These are phyloP conservation scores for Phytopythium ostracodes DNA, from an alignment of 352 stramenopile species.

Conservation along the genomic window DNA sequence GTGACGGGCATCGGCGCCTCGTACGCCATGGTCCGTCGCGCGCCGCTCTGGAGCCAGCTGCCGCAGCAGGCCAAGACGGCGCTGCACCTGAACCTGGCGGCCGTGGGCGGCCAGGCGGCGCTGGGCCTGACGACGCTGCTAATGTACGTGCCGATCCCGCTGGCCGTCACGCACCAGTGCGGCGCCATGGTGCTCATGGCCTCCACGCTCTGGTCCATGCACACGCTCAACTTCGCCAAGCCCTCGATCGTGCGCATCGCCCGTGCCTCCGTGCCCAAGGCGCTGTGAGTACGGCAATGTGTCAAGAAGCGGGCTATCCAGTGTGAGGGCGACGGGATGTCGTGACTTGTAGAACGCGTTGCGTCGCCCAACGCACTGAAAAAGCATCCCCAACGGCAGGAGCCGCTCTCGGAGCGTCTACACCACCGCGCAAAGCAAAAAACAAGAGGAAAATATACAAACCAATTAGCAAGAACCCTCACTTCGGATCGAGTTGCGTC, in stretches of 20 bases:
- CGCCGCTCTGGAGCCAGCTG: constrained; percentile 84
- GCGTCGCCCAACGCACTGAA: not conserved
- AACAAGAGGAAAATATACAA: not conserved
- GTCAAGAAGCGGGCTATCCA: too few species aligned
- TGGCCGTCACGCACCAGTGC: constrained; percentile 96
- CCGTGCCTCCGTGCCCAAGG: constrained; percentile 33
- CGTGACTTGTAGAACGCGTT: too few species aligned
- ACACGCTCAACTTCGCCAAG: constrained; percentile 87
- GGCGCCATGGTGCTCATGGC: constrained; percentile 94
- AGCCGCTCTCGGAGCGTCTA: too few species aligned
- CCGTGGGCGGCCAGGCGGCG: constrained; percentile 77
- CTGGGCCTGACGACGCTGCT: constrained; percentile 98
- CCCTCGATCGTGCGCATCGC: constrained; percentile 35
- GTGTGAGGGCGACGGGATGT: too few species aligned
- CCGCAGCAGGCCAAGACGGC: constrained; percentile 70
- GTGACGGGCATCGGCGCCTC: constrained; percentile 60
- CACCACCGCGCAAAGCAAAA: not conserved
- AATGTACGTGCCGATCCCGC: constrained; percentile 93
- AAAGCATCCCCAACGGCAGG: not conserved
- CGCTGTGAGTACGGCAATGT: constrained; percentile 10
- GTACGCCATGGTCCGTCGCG: constrained; percentile 64
- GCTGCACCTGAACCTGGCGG: constrained; percentile 72
- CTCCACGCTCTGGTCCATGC: constrained; percentile 89
- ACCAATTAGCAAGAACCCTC: too few species aligned
- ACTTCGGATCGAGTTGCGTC: too few species aligned